Base-by-base conservation (phyloP, 768 basidiomycete genomes). In the Mrakia gelida region DNA sequence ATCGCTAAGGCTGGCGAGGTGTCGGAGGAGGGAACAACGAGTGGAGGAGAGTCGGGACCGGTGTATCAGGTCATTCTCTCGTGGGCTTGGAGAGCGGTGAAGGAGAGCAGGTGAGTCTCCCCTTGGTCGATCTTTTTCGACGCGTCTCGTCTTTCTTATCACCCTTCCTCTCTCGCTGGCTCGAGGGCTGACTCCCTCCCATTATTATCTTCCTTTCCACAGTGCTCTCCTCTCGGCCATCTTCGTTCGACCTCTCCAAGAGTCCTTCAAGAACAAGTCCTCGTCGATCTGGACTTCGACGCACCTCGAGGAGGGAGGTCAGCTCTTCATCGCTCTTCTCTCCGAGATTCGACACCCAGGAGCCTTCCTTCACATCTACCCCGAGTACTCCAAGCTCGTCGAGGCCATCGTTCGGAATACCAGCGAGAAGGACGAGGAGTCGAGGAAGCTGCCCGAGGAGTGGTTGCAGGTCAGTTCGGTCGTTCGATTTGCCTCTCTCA, bases 291-390 rank as follows among this genome's bases (percentile, higher is more conserved):
- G 45, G 43, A 23, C 52, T 8, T 9, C 62, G 1, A 6, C 34
- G 1, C 41, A 62, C 5, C 61, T 72, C 10, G 3, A 38, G 23
- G 62, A 34, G 7, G 77, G 62, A 8, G 77, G 45, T 16, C 30
- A 56, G 7, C 77, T 73, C 49, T 78, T 65, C 52, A 73, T 73
- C 32, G 62, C 71, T 26, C 71, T 78, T 38, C 63, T 78, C 30
- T 65, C 71, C 49, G 77, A 78, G 72, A 78, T 78, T 41, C 71
- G 77, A n/a, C 77, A 78, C 28, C 77, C 77, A 8, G 77, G 77
- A 30, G 77, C 72, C 8, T 78, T 78, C 77, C 77, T 78, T 7
- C 62, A 71, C n/a, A 78, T 78, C 62, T 78, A 63, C 32, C 77
- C 77, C 4, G 59, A 67, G 21, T 78, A 78, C 45, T 32, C 77